Evolutionary conservation across 345 rosid genomes (phyloP).

Genomic region (Eutrema japonicum): DNA sequence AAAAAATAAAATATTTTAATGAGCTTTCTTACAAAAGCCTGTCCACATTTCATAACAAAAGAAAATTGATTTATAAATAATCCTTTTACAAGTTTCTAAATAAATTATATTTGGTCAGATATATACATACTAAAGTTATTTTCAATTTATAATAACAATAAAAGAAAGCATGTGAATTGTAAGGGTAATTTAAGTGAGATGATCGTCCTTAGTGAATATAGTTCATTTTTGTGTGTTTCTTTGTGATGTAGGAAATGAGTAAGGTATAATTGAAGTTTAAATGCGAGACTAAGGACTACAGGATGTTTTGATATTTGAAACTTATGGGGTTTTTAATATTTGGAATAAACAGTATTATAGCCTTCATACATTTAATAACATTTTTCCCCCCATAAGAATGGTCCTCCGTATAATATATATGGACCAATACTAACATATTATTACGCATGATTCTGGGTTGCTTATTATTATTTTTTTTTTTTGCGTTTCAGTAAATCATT

Average conservation of each 20-base stretch:
- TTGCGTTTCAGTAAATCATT: background rate
- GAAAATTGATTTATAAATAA: too few species aligned
- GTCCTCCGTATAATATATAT: background rate
- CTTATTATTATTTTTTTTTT: background rate
- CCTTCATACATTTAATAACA: background rate
- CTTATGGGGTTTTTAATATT: background rate
- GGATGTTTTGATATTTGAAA: background rate
- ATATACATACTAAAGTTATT: too few species aligned
- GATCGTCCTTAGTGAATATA: too few species aligned
- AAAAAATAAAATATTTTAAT: background rate
- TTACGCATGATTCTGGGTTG: background rate
- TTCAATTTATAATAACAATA: too few species aligned
- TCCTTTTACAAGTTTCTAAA: too few species aligned
- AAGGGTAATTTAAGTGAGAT: too few species aligned
- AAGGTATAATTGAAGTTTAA: too few species aligned
- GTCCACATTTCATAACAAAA: background rate
- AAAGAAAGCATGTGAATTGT: too few species aligned
- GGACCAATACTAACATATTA: background rate
- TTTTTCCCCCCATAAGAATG: constrained; percentile 21
- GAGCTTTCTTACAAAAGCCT: background rate
- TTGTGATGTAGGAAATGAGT: too few species aligned
- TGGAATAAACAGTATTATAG: background rate
- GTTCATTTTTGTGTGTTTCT: too few species aligned
- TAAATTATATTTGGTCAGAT: too few species aligned
- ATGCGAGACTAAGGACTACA: too few species aligned